Evolutionary conservation across 768 basidiomycete genomes (phyloP).

Genomic region (Phlegmacium glaucopus): DNA sequence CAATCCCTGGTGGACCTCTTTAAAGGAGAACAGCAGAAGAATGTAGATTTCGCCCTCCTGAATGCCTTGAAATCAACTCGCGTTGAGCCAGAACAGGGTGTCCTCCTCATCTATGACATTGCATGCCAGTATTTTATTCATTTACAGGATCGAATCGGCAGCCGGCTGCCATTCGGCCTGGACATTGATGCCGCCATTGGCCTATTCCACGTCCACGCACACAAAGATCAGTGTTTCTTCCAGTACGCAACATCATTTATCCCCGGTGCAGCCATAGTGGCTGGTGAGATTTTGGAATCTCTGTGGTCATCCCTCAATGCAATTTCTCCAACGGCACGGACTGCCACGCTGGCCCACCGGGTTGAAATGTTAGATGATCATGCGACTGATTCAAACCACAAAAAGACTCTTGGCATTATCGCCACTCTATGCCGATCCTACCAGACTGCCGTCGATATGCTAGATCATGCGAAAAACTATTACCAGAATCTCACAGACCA

Average conservation of each 20-base stretch:
- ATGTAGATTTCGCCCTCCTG: too few species aligned
- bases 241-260: slow-evolving; percentile 19
- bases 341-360: slow-evolving; percentile 11
- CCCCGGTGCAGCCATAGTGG: slow-evolving; percentile 3
- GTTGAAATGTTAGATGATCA: slow-evolving; percentile 22
- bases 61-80: too few species aligned
- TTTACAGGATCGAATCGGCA: too few species aligned
- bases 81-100: too few species aligned
- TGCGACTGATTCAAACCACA: slow-evolving; percentile 22
- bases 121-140: too few species aligned
- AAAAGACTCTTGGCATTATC: slow-evolving; percentile 16
- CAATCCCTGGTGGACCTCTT: too few species aligned
- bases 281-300: slow-evolving; percentile 17
- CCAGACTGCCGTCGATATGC: not conserved
- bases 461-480: too few species aligned
- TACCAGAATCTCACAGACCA: too few species aligned
- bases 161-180: not conserved
- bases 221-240: slow-evolving; percentile 22
- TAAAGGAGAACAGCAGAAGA: too few species aligned
- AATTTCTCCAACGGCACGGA: slow-evolving; percentile 9
- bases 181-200: slow-evolving; percentile 16
- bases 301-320: slow-evolving; percentile 16
- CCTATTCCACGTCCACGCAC: slow-evolving; percentile 24
- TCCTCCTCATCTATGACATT: too few species aligned
- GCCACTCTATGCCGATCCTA: not conserved